A percentile compares a stretch with the other conserved stretches of the same genome.
Conservation (phyloP, 345 rosid genomes). For the Lumnitzera racemosa region DNA sequence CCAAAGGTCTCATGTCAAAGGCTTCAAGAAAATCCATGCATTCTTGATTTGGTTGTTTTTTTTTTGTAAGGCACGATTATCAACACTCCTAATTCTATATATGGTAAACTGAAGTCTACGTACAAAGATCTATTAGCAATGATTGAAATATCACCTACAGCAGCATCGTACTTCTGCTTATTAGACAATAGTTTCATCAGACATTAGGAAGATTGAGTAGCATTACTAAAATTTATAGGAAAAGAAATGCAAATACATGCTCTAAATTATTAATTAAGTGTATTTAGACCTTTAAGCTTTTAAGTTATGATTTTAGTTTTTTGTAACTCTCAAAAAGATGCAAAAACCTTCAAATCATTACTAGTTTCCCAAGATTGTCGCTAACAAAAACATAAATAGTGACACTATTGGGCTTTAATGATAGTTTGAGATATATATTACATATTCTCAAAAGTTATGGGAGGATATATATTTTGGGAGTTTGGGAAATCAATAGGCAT, state of each 20-base stretch:
- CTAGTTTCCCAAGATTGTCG: too few species aligned
- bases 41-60: conserved; percentile 8
- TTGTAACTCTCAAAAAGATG: too few species aligned
- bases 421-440: too few species aligned
- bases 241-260: too few species aligned
- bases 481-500: neutral
- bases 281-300: too few species aligned
- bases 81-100: conserved; percentile 14
- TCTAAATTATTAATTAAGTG: too few species aligned
- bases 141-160: conserved; percentile 37
- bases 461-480: too few species aligned
- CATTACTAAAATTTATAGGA: neutral
- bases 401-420: too few species aligned
- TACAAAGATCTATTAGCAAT: conserved; percentile 26
- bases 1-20: conserved; percentile 20
- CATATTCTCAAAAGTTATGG: too few species aligned
- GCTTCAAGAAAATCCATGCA: conserved; percentile 19
- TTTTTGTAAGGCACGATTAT: conserved; percentile 6
- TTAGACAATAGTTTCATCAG: neutral
- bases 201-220: neutral
- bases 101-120: conserved; percentile 46
- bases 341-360: too few species aligned
- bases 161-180: conserved; percentile 33
- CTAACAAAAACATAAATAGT: too few species aligned
- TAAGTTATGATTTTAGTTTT: too few species aligned